These are phyloP conservation scores for Larix sibirica DNA, from an alignment of 83 land plant species.

Conservation along the genomic window DNA sequence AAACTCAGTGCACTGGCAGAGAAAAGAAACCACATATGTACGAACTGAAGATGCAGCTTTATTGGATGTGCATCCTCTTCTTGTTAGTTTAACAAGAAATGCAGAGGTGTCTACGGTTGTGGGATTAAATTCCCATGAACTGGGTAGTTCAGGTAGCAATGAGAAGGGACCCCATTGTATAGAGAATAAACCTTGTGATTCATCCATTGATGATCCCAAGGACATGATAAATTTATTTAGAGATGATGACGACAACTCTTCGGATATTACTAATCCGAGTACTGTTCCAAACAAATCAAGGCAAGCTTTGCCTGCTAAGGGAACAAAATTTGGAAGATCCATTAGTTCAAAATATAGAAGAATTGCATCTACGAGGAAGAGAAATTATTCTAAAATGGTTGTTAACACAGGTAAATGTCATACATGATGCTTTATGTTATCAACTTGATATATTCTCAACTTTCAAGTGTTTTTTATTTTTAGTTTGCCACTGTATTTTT, in stretches of 20 bases:
- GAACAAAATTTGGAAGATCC: conserved; percentile 31
- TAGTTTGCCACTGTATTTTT: too few relatives aligned
- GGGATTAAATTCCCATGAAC: conserved; percentile 34
- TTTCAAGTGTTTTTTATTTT: too few relatives aligned
- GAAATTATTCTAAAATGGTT: neutral
- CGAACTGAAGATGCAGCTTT: too few relatives aligned
- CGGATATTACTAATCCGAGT: conserved; percentile 45
- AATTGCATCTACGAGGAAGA: conserved; percentile 23
- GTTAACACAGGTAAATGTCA: too few relatives aligned
- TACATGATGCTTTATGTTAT: too few relatives aligned
- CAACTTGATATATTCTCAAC: too few relatives aligned
- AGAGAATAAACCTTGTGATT: conserved; percentile 15
- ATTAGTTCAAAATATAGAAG: conserved; percentile 36
- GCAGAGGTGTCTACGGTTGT: conserved; percentile 20
- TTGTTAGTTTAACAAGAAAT: neutral
- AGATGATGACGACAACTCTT: conserved; percentile 73
- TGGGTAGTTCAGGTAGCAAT: conserved; percentile 44
- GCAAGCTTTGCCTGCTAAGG: conserved; percentile 21
- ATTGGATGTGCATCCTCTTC: too few relatives aligned
- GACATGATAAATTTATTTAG: conserved; percentile 38
- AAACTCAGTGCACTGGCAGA: too few relatives aligned
- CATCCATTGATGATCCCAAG: conserved; percentile 20
- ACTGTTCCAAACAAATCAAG: conserved; percentile 20
- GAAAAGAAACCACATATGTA: too few relatives aligned
- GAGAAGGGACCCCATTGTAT: conserved; percentile 26